Evolutionary conservation across 2,329 filamentous ascomycete species (phyloP), one percentile per base, ranked within the genome.

Genomic region (Microcera coccophila): DNA sequence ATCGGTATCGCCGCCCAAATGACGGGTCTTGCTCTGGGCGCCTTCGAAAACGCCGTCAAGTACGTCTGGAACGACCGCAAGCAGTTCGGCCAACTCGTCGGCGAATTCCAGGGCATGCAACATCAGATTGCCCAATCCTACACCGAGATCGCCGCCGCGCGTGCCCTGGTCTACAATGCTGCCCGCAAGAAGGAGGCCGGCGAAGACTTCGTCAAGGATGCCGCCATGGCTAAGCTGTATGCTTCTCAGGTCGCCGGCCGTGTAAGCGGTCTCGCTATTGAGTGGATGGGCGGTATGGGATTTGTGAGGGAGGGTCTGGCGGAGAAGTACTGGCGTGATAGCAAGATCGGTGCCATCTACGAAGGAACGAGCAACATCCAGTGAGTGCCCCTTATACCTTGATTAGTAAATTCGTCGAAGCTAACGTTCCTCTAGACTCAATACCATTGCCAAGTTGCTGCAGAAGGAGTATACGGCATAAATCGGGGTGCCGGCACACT

Each of bases 241-340:
- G 82, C 93, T 3, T 93, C 87, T 4, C 93, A 98, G 70, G 89
- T 98, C 22, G 93, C 93, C 0, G 87, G 87, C 16, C 82, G 81
- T 41, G 91, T 98, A 16, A 86, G 85, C 42, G 83, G 90, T 5
- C 78, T 86, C 37, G 93, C 91, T 0, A 82, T 98, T 20, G 93
- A 98, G 72, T 98, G 93, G 93, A 97, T 97, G 91, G 93, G 93
- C 36, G 93, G 93, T 48, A 97, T 98, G 93, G 93, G 93, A 35
- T 98, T 98, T 59, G 93, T 98, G 14, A 76, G 93, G 34, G 93
- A 98, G 67, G 93, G 93, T 0, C 82, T 95, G 45, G 93, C 93
- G 1, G 93, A 98, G 81, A 98, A 98, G 81, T 96, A 85, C 73
- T 98, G 85, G 78, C 78, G 93, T 36, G 93, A 98, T 66, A 93